Conservation (phyloP, 1,284 basidiomycete genomes). For the Heterobasidion annosum region DNA sequence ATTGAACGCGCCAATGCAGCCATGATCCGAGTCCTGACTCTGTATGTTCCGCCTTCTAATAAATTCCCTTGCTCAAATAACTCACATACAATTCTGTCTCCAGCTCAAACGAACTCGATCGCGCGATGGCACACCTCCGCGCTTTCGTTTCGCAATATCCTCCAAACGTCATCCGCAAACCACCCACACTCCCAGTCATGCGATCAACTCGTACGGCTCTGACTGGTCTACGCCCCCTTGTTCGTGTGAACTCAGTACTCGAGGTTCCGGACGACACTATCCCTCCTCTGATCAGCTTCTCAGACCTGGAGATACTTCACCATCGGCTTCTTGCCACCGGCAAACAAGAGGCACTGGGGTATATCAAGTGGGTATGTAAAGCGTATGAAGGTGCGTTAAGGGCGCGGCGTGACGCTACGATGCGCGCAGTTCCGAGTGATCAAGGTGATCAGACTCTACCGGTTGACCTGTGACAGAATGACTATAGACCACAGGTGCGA, state of each 20-base stretch:
- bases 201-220: slow-evolving; percentile 50
- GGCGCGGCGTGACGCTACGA: slow-evolving; percentile 37
- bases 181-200: slow-evolving; percentile 30
- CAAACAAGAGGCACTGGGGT: slow-evolving; percentile 37
- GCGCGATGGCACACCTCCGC: slow-evolving; percentile 42
- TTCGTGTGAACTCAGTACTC: slow-evolving; percentile 44
- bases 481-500: no score
- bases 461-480: no score
- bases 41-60: slow-evolving; percentile 33
- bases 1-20: slow-evolving; percentile 60
- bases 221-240: slow-evolving; percentile 43
- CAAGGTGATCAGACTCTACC: no score
- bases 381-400: slow-evolving; percentile 60
- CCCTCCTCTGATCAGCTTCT: slow-evolving; percentile 58
- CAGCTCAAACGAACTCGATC: slow-evolving; percentile 42
- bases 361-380: slow-evolving; percentile 58
- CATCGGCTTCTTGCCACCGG: slow-evolving; percentile 43
- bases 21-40: slow-evolving; percentile 49
- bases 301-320: slow-evolving; percentile 59
- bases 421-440: slow-evolving; percentile 6
- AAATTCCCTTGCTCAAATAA: slow-evolving; percentile 2
- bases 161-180: slow-evolving; percentile 30
- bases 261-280: slow-evolving; percentile 60
- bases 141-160: slow-evolving; percentile 54
- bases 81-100: slow-evolving; percentile 1